Base-by-base conservation (phyloP, 2,329 filamentous ascomycete genomes). In the Fusarium torreyae region DNA sequence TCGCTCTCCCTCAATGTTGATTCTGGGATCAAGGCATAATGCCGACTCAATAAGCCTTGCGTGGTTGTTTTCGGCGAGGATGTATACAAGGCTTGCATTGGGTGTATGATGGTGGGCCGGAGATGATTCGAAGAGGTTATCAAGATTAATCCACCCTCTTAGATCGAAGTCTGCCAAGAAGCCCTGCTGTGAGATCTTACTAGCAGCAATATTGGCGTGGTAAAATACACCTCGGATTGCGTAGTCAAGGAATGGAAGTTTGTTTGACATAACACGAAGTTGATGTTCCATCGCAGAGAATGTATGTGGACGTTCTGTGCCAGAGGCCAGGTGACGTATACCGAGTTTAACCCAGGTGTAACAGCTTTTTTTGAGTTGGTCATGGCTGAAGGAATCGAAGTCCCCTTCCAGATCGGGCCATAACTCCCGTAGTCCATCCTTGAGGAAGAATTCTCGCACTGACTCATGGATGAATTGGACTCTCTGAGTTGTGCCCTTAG, bases 381-480 rank as follows among this genome's bases (percentile, higher is more conserved):
- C 46, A 24, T 49, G 46, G 20, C 54, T 40, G 14, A 22, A 10
- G 15, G 46, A 55, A 28, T 48, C 11, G 8, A 63, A 55, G 13
- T 56, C n/a, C 1, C 22, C 22, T 3, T 11, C n/a, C 2, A 66
- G 31, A 3, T 65, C 59, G 0, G 61, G 61, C 73, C 68, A 69
- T 2, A 75, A 17, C n/a, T 56, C 38, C 1, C 31, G 43, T 0
- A 81, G 52, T 0, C 82, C 79, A 18, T 79, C 76, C 18, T 77
- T 77, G 5, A 83, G 40, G 1, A 86, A 70, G 40, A 83, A 86
- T 14, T 86, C 83, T 5, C 79, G 71, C 0, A 86, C 83, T 0
- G 84, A 84, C 64, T 86, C 83, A 54, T 87, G 85, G n/a, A 86
- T 86, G 63, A 44, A 85, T 59, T 85, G 84, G 7, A 84, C 78